Percentiles rank a stretch among this genome's conserved stretches.
phyloP scores from a whole-genome alignment of 495 filamentous ascomycete genomes.

The Aspergillus sclerotioniger region DNA sequence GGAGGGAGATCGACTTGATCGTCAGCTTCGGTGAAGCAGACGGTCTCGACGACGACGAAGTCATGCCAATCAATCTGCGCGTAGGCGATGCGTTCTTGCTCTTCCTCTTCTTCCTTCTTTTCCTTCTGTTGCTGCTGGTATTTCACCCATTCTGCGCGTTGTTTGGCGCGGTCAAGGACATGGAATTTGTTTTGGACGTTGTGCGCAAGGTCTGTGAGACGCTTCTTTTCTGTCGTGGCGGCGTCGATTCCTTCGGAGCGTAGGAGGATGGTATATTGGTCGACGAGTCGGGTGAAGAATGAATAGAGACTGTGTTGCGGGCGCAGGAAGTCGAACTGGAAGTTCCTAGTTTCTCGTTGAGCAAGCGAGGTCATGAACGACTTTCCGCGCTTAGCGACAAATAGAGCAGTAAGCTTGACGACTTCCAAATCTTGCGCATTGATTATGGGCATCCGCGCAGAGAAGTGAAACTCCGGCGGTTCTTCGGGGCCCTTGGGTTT shows the following conservation, averaged over 20 bases:
- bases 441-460: constrained; percentile 95
- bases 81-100: constrained; percentile 80
- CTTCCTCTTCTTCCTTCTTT: constrained; percentile 84
- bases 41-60: constrained; percentile 93
- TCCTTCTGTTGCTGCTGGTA: constrained; percentile 82
- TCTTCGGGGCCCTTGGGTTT: constrained; percentile 79
- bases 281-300: constrained; percentile 86
- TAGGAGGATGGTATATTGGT: constrained; percentile 88
- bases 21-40: constrained; percentile 87
- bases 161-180: constrained; percentile 74
- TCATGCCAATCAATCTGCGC: constrained; percentile 98
- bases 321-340: constrained; percentile 94
- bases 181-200: constrained; percentile 78
- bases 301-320: constrained; percentile 94
- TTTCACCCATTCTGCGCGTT: constrained; percentile 82
- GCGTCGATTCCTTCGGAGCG: constrained; percentile 63
- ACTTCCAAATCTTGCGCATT: constrained; percentile 94
- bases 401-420: constrained; percentile 83
- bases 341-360: constrained; percentile 86
- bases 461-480: constrained; percentile 91
- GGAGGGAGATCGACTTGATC: constrained; percentile 83
- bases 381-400: constrained; percentile 86
- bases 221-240: constrained; percentile 65
- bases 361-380: constrained; percentile 84
- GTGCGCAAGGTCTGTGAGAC: constrained; percentile 70